These are phyloP conservation scores for Fusarium gaditjirri DNA, from an alignment of 2,329 filamentous ascomycete species.

Conservation along the genomic window DNA sequence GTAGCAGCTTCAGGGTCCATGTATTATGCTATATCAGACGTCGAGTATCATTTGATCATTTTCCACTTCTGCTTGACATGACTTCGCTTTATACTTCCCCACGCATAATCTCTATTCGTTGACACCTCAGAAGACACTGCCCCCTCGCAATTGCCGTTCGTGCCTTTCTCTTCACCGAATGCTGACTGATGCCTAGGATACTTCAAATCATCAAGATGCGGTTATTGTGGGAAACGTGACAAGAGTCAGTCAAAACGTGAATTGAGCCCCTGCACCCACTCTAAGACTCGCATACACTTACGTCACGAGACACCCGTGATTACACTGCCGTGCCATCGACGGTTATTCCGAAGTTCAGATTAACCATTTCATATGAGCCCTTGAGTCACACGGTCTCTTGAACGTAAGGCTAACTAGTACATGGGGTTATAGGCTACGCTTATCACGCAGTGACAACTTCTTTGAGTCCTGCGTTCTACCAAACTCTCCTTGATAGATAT, in stretches of 20 bases:
- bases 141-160: slow-evolving; percentile 36
- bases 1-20: neutral
- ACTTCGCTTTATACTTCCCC: slow-evolving; percentile 16
- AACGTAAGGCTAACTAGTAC: slow-evolving; percentile 36
- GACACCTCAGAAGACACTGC: slow-evolving; percentile 24
- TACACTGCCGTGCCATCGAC: slow-evolving; percentile 9
- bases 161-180: slow-evolving; percentile 15
- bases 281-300: slow-evolving; percentile 4
- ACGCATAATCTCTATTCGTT: slow-evolving; percentile 8
- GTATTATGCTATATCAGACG: neutral
- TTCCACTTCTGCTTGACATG: neutral
- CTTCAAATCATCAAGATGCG: slow-evolving; percentile 62
- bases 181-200: slow-evolving; percentile 55
- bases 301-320: slow-evolving; percentile 4
- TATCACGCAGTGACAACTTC: slow-evolving; percentile 75
- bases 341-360: slow-evolving; percentile 4
- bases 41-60: neutral
- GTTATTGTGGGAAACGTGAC: slow-evolving; percentile 61
- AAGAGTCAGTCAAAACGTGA: slow-evolving; percentile 63
- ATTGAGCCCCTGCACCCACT: slow-evolving; percentile 26
- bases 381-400: neutral
- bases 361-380: neutral
- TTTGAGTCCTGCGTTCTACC: slow-evolving; percentile 74
- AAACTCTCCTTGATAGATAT: slow-evolving; percentile 76
- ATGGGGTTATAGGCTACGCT: slow-evolving; percentile 67